Conservation (phyloP, 2,329 filamentous ascomycete species). For the Mycosphaerella sp. region DNA sequence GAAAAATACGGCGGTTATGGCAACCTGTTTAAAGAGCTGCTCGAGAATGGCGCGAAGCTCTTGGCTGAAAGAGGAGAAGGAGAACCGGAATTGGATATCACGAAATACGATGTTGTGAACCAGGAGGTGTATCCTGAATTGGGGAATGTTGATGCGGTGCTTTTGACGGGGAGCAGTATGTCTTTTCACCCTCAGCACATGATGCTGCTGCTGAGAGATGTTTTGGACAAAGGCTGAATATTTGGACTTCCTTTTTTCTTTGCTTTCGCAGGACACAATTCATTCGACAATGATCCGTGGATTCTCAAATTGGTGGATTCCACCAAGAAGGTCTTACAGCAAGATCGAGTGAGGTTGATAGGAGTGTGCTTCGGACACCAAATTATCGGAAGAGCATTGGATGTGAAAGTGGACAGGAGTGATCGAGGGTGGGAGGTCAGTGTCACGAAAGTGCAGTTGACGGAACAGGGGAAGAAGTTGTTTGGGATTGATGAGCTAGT, state of each 20-base stretch:
- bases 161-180: slow-evolving; percentile 61
- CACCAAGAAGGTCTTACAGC: slow-evolving; percentile 53
- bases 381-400: slow-evolving; percentile 69
- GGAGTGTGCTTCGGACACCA: slow-evolving; percentile 87
- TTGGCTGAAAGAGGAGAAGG: slow-evolving; percentile 44
- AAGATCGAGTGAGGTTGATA: slow-evolving; percentile 60
- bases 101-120: slow-evolving; percentile 65
- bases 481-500: slow-evolving; percentile 62
- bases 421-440: slow-evolving; percentile 74
- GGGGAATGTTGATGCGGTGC: slow-evolving; percentile 69
- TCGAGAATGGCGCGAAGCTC: slow-evolving; percentile 45
- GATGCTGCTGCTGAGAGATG: too few relatives aligned
- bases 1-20: slow-evolving; percentile 66
- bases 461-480: slow-evolving; percentile 61
- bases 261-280: slow-evolving; percentile 60
- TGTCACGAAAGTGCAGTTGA: slow-evolving; percentile 63
- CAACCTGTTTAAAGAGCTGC: slow-evolving; percentile 51
- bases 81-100: slow-evolving; percentile 49
- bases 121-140: slow-evolving; percentile 63
- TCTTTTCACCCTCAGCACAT: slow-evolving; percentile 3
- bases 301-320: slow-evolving; percentile 68
- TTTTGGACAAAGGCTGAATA: not conserved
- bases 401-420: slow-evolving; percentile 59
- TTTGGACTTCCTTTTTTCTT: not conserved
- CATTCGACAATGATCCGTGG: slow-evolving; percentile 70